These are phyloP conservation scores for Cladochytrium replicatum DNA, from an alignment of 192 early-diverging fungal species.

Conservation along the genomic window DNA sequence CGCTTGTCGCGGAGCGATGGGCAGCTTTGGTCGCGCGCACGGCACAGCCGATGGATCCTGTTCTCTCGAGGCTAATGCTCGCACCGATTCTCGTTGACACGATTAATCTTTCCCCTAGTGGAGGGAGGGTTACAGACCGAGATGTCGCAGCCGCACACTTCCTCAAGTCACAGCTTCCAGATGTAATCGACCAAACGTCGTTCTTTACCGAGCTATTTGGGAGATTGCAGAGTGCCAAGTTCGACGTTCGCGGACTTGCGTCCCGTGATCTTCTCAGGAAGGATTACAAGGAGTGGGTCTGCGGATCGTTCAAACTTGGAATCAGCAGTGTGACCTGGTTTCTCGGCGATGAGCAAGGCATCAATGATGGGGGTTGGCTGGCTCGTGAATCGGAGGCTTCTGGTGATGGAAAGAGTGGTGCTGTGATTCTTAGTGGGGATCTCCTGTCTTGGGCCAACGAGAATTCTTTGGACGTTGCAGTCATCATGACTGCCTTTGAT, in stretches of 20 bases:
- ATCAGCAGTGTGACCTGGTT: constrained; percentile 49
- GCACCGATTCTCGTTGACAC: constrained; percentile 64
- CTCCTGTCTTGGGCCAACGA: constrained; percentile 26
- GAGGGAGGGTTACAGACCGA: constrained; percentile 35
- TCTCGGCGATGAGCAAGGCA: constrained; percentile 25
- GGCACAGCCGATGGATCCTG: constrained; percentile 3
- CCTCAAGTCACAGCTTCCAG: constrained; percentile 12
- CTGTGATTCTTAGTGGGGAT: constrained; percentile 10
- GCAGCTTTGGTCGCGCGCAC: neutral
- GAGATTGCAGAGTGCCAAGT: constrained; percentile 44
- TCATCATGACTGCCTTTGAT: constrained; percentile 52
- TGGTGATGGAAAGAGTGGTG: neutral
- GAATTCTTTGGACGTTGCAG: constrained; percentile 36
- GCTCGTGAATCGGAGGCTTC: no score
- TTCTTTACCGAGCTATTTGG: constrained; percentile 23
- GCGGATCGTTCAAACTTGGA: constrained; percentile 34
- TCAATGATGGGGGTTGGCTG: constrained; percentile 36
- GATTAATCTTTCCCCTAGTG: constrained; percentile 36
- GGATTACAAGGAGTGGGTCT: constrained; percentile 66
- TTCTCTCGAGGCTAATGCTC: constrained; percentile 37
- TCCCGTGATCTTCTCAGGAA: constrained; percentile 47
- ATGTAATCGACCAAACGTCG: neutral
- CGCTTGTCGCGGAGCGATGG: constrained; percentile 37
- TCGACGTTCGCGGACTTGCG: constrained; percentile 32
- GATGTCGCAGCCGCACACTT: constrained; percentile 32